These are phyloP conservation scores for Phytophthora pini DNA, from an alignment of 352 stramenopile species.

Conservation along the genomic window DNA sequence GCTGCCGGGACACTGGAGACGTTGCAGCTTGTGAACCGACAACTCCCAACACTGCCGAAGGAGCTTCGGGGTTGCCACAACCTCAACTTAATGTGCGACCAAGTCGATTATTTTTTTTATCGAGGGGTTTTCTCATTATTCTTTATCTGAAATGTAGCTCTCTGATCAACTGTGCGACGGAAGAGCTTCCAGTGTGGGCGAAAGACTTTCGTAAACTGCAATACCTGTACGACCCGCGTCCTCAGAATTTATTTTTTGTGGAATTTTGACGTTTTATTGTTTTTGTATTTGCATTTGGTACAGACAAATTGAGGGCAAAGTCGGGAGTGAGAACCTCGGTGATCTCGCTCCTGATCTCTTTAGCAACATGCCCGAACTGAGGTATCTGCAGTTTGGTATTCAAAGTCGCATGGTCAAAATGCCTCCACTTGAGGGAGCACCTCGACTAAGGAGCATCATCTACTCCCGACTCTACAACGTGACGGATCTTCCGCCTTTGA, in stretches of 20 bases:
- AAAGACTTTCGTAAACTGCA: conserved; percentile 42
- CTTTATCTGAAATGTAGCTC: conserved; percentile 11
- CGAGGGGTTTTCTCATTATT: background rate
- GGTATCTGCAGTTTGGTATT: conserved; percentile 43
- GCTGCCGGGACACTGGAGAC: conserved; percentile 32
- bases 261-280: no score
- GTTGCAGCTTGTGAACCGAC: conserved; percentile 44
- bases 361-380: conserved; percentile 33
- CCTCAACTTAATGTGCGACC: conserved; percentile 45
- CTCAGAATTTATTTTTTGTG: no score
- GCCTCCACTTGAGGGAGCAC: conserved; percentile 32
- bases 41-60: conserved; percentile 28
- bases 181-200: conserved; percentile 34
- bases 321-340: conserved; percentile 25
- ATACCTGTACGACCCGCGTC: conserved; percentile 37
- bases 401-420: conserved; percentile 32
- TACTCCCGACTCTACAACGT: conserved; percentile 30
- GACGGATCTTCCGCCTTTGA: conserved; percentile 32
- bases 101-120: background rate
- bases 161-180: conserved; percentile 36
- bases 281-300: no score
- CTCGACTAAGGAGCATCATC: conserved; percentile 35
- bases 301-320: conserved; percentile 56
- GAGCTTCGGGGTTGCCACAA: conserved; percentile 36
- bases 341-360: conserved; percentile 39